These are phyloP conservation scores for Fraxinus pennsylvanica DNA, from an alignment of 257 asterid genomes.

Conservation along the genomic window DNA sequence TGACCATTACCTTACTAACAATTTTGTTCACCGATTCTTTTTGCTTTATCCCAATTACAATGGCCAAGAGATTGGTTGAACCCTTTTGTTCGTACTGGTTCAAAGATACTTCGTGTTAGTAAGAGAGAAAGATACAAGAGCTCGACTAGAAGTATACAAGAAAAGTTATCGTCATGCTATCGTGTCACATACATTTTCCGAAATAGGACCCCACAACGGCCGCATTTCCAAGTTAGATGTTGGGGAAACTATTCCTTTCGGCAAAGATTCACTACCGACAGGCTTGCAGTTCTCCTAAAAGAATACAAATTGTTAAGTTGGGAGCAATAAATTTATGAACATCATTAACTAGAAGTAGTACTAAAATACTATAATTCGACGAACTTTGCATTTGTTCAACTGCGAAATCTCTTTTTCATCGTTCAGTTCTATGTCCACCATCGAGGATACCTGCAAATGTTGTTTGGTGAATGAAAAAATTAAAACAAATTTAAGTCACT, in stretches of 20 bases:
- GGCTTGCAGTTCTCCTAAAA: constrained; percentile 68
- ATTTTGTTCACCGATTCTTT: constrained; percentile 54
- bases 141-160: neutral
- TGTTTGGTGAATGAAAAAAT: too few relatives aligned
- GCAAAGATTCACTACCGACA: constrained; percentile 67
- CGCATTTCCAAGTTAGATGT: constrained; percentile 73
- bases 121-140: constrained; percentile 13
- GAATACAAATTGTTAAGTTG: neutral
- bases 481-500: too few relatives aligned
- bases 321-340: constrained; percentile 5
- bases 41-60: constrained; percentile 84
- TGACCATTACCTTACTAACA: constrained; percentile 58
- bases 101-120: constrained; percentile 16
- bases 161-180: neutral
- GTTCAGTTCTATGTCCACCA: constrained; percentile 17
- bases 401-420: constrained; percentile 20
- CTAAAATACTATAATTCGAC: constrained; percentile 19
- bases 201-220: constrained; percentile 58
- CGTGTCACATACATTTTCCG: constrained; percentile 35
- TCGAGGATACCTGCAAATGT: constrained; percentile 31
- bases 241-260: constrained; percentile 64
- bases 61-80: constrained; percentile 57
- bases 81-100: constrained; percentile 43
- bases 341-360: neutral
- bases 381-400: constrained; percentile 56